Base-by-base conservation (phyloP, 257 asterid genomes). In the Plantago major region DNA sequence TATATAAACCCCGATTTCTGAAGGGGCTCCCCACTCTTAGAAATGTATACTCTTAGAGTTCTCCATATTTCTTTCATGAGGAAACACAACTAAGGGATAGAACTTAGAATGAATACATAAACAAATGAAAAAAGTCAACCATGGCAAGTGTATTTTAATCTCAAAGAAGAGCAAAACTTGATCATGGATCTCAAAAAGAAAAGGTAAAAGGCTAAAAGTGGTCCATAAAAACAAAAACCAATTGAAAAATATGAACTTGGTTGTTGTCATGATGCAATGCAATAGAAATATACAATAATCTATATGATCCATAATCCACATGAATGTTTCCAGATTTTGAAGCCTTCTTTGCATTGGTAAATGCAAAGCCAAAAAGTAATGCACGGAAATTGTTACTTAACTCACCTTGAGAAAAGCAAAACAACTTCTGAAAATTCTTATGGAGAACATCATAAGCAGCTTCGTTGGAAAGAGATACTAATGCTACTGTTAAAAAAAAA, bases 381-480 rank as follows among this genome's bases (percentile, higher is more conserved):
- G 17, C 42, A 33, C 40, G 40, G 40, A 33, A 33, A 33, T 33
- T 33, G 40, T 33, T 1, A 33, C 6, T 33, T 33, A 33, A 7
- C 8, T 33, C 3, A 8, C 12, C 46, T 7, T 9, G 64, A 60
- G 6, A 33, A 42, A 11, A 58, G 51, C 50, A 17, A 58, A 10
- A 16, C 19, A 59, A 38, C n/a, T 59, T 40, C 64, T 59, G 64
- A 59, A 60, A 33, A 60, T 60, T 60, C 54, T 60, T 60, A 44
- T 60, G 64, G 64, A 60, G 53, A 46, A 44, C 64, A 44, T 58
- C 63, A 58, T 57, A 57, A 57, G 16, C 62, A 38, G 33, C 49
- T 58, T 58, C 63, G 26, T 49, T 42, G 63, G 33, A 57, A 52
- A 57, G 37, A 10, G 48, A n/a, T 15, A 38, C 19, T 22, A 52